Base-by-base conservation (phyloP, 2,329 filamentous ascomycete species). In the Fusarium heterosporum region DNA sequence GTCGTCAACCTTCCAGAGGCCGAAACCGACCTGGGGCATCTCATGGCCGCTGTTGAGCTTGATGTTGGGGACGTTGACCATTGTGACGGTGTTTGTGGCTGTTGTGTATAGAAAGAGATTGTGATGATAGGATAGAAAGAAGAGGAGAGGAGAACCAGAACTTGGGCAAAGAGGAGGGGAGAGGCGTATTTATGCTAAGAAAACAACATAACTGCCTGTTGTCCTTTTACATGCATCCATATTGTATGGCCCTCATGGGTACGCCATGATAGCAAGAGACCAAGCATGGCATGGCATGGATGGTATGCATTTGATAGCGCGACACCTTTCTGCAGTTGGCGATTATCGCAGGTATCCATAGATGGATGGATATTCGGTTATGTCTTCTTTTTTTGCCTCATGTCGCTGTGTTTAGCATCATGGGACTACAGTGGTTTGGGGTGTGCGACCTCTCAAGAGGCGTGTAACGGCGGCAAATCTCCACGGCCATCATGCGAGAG, bases 1-100 rank as follows among this genome's bases (percentile, higher is more conserved):
- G 70, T 90, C 91, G 78, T 88, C 87, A 68, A 96, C 90, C 83
- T 96, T 96, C 92, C 92, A 96, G 70, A 95, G 85, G 61, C 90
- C 90, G 76, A 92, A 92, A 78, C 90, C 90, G 69, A 92, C 89
- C 77, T 90, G 86, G 74, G 90, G 90, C 90, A 92, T 92, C 72
- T 90, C 83, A 72, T 85, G 75, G 79, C 88, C 87, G 78, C 83
- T 88, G 80, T 81, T 89, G 65, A 90, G 85, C 81, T 88, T 89
- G 77, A 89, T 81, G 61, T 79, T 86, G 49, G 76, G 75, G 26
- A 75, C 69, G 46, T 74, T 67, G 29, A 64, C 77, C 73, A 80
- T 78, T 66, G 69, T 78, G 53, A 61, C 55, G 66, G 66, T 64
- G 40, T 52, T 49, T 55, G 43, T 45, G 55, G 30, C 34, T 40